Percentiles rank a stretch among this genome's conserved stretches.
These are phyloP conservation scores for Rhytidhysteron rufulum DNA, from an alignment of 2,329 filamentous ascomycete genomes.

Conservation along the genomic window DNA sequence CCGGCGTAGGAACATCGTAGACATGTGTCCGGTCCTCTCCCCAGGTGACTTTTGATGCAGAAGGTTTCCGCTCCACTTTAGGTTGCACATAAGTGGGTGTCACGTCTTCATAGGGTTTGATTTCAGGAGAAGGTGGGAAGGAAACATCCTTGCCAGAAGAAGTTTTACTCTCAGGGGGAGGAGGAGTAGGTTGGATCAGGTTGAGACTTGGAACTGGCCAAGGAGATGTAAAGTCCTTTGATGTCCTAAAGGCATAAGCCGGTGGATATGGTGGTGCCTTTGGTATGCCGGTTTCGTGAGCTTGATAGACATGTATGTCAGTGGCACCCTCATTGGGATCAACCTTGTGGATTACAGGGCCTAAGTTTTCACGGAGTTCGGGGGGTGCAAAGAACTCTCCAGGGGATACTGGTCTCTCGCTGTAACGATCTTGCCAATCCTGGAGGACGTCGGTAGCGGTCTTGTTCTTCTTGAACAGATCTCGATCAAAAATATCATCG, in stretches of 20 bases:
- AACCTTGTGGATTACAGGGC: constrained; percentile 32
- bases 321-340: constrained; percentile 43
- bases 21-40: constrained; percentile 45
- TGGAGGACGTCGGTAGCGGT: constrained; percentile 39
- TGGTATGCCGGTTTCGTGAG: constrained; percentile 29
- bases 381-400: constrained; percentile 47
- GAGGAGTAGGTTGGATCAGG: constrained; percentile 57
- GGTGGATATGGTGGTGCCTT: constrained; percentile 33
- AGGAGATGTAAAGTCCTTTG: constrained; percentile 32
- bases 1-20: constrained; percentile 45
- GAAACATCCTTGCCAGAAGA: constrained; percentile 33
- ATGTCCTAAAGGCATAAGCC: constrained; percentile 36
- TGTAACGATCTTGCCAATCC: constrained; percentile 42
- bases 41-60: constrained; percentile 41
- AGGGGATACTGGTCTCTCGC: constrained; percentile 34
- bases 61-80: constrained; percentile 19
- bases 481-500: constrained; percentile 44
- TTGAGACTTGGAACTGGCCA: constrained; percentile 53
- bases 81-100: constrained; percentile 18
- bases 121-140: constrained; percentile 30
- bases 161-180: constrained; percentile 51
- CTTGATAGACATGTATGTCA: constrained; percentile 42
- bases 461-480: constrained; percentile 41
- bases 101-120: constrained; percentile 23
- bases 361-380: constrained; percentile 38